Evolutionary conservation across 75 land plant species (phyloP), one percentile per base, ranked within the genome.

Genomic region (Picea glauca): DNA sequence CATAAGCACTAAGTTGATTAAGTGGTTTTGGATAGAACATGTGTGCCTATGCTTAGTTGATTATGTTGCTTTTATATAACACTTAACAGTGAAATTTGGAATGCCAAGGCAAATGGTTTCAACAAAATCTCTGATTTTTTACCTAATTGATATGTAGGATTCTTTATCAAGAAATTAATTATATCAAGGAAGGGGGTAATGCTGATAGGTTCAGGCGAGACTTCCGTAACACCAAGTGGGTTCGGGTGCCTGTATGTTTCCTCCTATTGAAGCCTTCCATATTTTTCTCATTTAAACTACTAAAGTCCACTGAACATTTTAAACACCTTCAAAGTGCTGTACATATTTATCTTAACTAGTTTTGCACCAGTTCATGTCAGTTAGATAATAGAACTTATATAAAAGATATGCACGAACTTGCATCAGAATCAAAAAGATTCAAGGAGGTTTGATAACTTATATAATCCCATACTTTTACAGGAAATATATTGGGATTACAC

Each of bases 171-270:
- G 99, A 97, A 86, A 97, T 97, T 77, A 93, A 97, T 72, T 97
- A 97, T 80, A 88, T 97, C 54, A 97, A 94, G 82, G 99, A 97
- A 91, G 99, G 98, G 54, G 85, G 91, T 77, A 97, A 94, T 88
- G 98, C 96, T 62, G 99, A 97, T 80, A 91, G 86, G 64, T 97
- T 97, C 60, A 90, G 98, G 60, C 80, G 98, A 58, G 98, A 97
- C 83, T 97, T 94, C 79, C 90, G 99, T 38, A 97, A 95, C 64
- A 65, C 83, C 70, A 94, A 97, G 87, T 97, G 99, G 99, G 98
- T 93, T 63, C 87, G 94, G 79, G 91, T 96, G 74, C 99, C 99
- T 81, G 99, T 96, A 90, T 81, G 99, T 92, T 73, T 75, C 85
- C 72, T n/a, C 20, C 15, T 62, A 58, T 7, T 58, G 11, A 59